Conservation (phyloP, 106 monocot genomes). For the Dioscorea dumetorum region DNA sequence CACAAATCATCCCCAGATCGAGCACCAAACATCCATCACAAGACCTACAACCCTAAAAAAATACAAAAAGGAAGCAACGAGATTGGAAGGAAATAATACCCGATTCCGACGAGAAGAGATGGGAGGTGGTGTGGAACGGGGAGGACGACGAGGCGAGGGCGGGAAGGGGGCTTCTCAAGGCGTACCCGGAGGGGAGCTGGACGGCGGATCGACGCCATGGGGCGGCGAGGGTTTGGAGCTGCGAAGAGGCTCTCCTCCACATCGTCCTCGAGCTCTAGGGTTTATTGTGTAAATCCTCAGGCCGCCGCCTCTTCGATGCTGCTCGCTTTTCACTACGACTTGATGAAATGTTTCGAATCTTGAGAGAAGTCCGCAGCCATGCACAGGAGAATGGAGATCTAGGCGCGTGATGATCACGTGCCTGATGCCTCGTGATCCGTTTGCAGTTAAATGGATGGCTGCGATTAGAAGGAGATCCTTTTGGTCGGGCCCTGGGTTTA, state of each 20-base stretch:
- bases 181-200: slow-evolving; percentile 1
- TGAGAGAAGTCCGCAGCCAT: too few relatives aligned
- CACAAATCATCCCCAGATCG: neutral
- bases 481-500: too few relatives aligned
- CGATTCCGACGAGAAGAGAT: neutral
- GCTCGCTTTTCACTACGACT: too few relatives aligned
- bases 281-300: slow-evolving; percentile 3
- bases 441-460: too few relatives aligned
- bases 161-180: slow-evolving; percentile 2
- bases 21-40: neutral
- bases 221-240: slow-evolving; percentile 12
- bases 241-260: slow-evolving; percentile 25
- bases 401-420: too few relatives aligned
- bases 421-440: too few relatives aligned
- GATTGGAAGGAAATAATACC: neutral
- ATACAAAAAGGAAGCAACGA: neutral
- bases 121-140: neutral
- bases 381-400: too few relatives aligned
- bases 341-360: too few relatives aligned
- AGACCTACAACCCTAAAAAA: neutral
- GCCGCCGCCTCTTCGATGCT: neutral
- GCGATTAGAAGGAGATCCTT: too few relatives aligned
- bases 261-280: slow-evolving; percentile 16
- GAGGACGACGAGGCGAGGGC: slow-evolving; percentile 10
- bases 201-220: neutral